A percentile compares a stretch with the other conserved stretches of the same genome.
phyloP scores from a whole-genome alignment of 306 rosid genomes.

The Cyclanthera cordifolia region DNA sequence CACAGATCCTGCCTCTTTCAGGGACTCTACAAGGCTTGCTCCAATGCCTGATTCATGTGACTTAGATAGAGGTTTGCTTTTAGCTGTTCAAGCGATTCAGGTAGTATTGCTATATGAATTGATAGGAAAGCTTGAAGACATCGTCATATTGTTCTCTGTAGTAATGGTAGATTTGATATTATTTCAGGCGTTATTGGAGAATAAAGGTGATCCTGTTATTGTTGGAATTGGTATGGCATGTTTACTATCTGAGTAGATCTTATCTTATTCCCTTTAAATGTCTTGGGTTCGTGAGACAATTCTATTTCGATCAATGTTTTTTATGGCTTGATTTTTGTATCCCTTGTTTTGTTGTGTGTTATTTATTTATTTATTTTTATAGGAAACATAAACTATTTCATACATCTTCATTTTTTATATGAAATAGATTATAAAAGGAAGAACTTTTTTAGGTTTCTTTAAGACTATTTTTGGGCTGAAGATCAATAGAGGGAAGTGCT shows the following conservation, averaged over 20 bases:
- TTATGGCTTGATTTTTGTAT: not conserved
- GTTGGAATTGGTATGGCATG: constrained; percentile 81
- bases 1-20: constrained; percentile 98
- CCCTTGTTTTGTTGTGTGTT: too few relatives aligned
- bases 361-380: too few relatives aligned
- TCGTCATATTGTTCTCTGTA: not conserved
- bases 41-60: constrained; percentile 97
- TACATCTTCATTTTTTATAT: too few relatives aligned
- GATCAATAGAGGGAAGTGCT: not conserved
- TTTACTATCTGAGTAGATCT: not conserved
- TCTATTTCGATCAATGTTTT: not conserved
- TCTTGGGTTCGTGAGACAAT: not conserved
- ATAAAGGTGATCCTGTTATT: constrained; percentile 80
- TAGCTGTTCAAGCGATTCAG: constrained; percentile 97
- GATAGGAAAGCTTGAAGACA: not conserved
- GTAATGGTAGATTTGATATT: constrained; percentile 16
- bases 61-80: constrained; percentile 93
- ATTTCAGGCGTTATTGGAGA: constrained; percentile 94
- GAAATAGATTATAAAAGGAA: not conserved
- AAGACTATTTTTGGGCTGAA: not conserved
- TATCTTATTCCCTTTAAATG: not conserved
- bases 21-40: constrained; percentile 75
- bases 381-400: too few relatives aligned
- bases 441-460: not conserved
- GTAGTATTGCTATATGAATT: constrained; percentile 33